Evolutionary conservation across 768 basidiomycete species (phyloP).

Genomic region (Termitomyces sp.): DNA sequence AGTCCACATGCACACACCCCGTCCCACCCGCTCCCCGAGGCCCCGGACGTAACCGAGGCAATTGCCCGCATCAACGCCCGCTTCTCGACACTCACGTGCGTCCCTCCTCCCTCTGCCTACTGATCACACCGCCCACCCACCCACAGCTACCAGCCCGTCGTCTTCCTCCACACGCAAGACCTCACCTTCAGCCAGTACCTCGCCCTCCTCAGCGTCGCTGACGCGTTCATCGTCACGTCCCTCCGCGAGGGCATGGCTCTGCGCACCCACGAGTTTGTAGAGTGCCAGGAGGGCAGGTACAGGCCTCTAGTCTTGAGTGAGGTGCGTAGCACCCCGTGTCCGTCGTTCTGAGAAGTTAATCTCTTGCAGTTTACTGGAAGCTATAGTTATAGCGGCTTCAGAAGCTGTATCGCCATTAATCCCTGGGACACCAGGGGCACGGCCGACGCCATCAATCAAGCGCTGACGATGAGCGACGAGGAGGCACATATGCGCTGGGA

Average conservation of each 20-base stretch:
- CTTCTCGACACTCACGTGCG: slow-evolving; percentile 72
- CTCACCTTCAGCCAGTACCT: slow-evolving; percentile 84
- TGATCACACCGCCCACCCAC: neutral
- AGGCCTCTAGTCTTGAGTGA: slow-evolving; percentile 77
- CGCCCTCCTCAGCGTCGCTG: slow-evolving; percentile 73
- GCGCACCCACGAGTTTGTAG: slow-evolving; percentile 77
- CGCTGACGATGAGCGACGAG: slow-evolving; percentile 70
- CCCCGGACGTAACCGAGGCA: slow-evolving; percentile 63
- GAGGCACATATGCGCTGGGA: slow-evolving; percentile 76
- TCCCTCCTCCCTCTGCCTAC: neutral
- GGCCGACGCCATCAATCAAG: slow-evolving; percentile 42
- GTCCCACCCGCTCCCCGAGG: slow-evolving; percentile 11
- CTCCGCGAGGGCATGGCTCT: slow-evolving; percentile 88
- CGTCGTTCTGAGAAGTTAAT: no score
- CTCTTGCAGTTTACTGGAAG: slow-evolving; percentile 71
- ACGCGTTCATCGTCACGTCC: slow-evolving; percentile 81
- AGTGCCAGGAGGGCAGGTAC: slow-evolving; percentile 69
- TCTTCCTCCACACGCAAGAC: slow-evolving; percentile 81
- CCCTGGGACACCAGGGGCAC: slow-evolving; percentile 85
- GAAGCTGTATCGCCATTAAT: slow-evolving; percentile 81
- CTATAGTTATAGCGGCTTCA: slow-evolving; percentile 82
- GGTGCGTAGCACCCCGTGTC: slow-evolving; percentile 28
- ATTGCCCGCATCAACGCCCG: slow-evolving; percentile 79
- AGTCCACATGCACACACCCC: slow-evolving; percentile 63
- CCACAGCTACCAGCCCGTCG: slow-evolving; percentile 60